Percentiles rank a stretch among this genome's conserved stretches.
phyloP scores from a whole-genome alignment of 192 early-diverging fungal genomes.

The Dissophora globulifera region DNA sequence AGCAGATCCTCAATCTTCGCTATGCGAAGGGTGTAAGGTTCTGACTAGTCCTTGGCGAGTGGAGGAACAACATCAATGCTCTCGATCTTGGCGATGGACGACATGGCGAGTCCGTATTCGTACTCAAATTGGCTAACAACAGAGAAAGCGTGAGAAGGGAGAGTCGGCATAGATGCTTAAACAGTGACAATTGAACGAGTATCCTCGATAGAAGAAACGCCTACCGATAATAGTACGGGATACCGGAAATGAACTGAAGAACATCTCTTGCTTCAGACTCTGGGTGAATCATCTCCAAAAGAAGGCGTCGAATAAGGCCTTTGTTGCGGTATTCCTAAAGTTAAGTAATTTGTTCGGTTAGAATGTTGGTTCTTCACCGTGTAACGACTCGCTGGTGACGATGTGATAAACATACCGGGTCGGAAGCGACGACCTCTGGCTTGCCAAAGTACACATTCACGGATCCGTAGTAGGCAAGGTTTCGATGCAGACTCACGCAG shows the following conservation, averaged over 20 bases:
- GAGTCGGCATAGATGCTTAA: no score
- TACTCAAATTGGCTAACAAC: constrained; percentile 49
- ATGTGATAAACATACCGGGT: neutral
- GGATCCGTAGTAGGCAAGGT: constrained; percentile 28
- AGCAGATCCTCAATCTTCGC: constrained; percentile 29
- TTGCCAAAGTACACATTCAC: constrained; percentile 5
- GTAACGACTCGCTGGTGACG: neutral
- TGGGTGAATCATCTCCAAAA: constrained; percentile 28
- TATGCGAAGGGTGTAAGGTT: constrained; percentile 2
- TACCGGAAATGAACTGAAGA: constrained; percentile 31
- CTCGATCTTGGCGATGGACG: neutral
- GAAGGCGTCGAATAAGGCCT: constrained; percentile 22
- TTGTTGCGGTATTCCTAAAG: constrained; percentile 21
- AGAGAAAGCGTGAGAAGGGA: no score
- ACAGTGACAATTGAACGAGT: no score
- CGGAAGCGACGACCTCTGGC: constrained; percentile 22
- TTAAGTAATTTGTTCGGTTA: neutral
- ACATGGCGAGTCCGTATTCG: constrained; percentile 26
- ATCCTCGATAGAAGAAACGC: no score
- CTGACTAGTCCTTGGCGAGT: neutral
- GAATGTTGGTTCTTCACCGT: neutral
- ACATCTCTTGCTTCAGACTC: constrained; percentile 18
- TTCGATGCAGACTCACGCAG: constrained; percentile 8
- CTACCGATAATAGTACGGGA: constrained; percentile 42
- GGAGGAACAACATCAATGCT: neutral